Conservation (phyloP, 305 asterid genomes). For the Fraxinus xanthoxyloides region DNA sequence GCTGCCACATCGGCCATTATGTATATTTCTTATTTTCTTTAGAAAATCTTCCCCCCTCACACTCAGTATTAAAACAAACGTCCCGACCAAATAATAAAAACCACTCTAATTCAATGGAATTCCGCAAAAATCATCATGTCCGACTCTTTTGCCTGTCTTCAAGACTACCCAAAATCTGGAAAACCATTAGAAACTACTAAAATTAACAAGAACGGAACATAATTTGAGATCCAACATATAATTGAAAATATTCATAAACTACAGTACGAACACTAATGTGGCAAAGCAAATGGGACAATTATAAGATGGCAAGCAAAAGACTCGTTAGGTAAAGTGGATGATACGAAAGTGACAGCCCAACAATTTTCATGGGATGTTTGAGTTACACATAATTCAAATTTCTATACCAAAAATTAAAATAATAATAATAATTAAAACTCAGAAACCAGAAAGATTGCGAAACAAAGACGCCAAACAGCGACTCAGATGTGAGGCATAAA, state of each 20-base stretch:
- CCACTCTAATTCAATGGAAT: neutral
- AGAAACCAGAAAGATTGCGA: conserved; percentile 30
- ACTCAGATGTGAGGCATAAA: conserved; percentile 36
- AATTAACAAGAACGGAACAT: conserved; percentile 23
- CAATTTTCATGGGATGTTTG: conserved; percentile 35
- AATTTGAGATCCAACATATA: conserved; percentile 36
- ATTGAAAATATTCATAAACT: conserved; percentile 8
- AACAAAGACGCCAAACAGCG: conserved; percentile 37
- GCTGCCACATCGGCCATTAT: conserved; percentile 73
- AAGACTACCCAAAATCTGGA: conserved; percentile 8
- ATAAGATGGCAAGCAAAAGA: conserved; percentile 17
- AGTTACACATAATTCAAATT: conserved; percentile 21
- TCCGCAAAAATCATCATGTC: conserved; percentile 18
- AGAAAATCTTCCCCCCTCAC: conserved; percentile 21
- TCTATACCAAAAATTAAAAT: conserved; percentile 16
- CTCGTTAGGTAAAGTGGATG: conserved; percentile 65
- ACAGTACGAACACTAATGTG: conserved; percentile 26
- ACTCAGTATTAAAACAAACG: conserved; percentile 9
- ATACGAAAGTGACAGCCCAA: conserved; percentile 57
- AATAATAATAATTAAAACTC: neutral
- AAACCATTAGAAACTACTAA: conserved; percentile 10
- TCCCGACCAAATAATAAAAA: neutral
- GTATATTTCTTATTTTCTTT: conserved; percentile 20
- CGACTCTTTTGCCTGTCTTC: conserved; percentile 9
- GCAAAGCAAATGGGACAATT: conserved; percentile 30